Conservation (phyloP, 2,329 filamentous ascomycete genomes). For the Trichophyton benhamiae region DNA sequence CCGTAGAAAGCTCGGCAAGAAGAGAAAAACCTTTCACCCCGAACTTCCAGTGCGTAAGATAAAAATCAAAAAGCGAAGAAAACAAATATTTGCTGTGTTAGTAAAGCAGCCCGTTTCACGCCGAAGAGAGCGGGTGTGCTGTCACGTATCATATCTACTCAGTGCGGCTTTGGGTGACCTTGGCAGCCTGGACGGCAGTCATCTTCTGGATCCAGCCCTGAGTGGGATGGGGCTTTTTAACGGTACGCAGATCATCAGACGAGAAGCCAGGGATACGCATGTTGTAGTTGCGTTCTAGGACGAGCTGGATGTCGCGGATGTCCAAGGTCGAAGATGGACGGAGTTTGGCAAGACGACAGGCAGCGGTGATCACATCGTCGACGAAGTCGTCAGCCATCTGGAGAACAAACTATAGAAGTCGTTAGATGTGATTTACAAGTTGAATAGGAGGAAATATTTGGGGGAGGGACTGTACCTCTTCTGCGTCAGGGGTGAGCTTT, state of each 20-base stretch:
- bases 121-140: not conserved
- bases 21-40: not conserved
- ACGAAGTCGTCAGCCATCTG: constrained; percentile 89
- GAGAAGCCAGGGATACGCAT: constrained; percentile 90
- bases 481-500: constrained; percentile 76
- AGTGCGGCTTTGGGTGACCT: constrained; percentile 44
- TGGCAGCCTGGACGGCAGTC: constrained; percentile 88
- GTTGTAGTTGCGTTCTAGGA: constrained; percentile 75
- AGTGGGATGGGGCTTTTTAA: constrained; percentile 83
- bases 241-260: constrained; percentile 84
- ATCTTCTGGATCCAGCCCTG: constrained; percentile 91
- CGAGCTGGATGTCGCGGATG: constrained; percentile 71
- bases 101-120: not conserved
- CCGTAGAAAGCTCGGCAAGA: not conserved
- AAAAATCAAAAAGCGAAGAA: constrained; percentile 2
- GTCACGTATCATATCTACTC: constrained; percentile 20
- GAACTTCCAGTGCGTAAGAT: not conserved
- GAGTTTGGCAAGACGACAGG: constrained; percentile 86
- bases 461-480: constrained; percentile 56
- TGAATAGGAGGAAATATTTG: not conserved
- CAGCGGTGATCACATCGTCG: constrained; percentile 73
- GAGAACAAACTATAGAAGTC: constrained; percentile 57
- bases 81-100: not conserved
- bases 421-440: not conserved
- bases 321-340: constrained; percentile 83